Conservation (phyloP, 805 yeast species). For the Metschnikowia aberdeeniae region DNA sequence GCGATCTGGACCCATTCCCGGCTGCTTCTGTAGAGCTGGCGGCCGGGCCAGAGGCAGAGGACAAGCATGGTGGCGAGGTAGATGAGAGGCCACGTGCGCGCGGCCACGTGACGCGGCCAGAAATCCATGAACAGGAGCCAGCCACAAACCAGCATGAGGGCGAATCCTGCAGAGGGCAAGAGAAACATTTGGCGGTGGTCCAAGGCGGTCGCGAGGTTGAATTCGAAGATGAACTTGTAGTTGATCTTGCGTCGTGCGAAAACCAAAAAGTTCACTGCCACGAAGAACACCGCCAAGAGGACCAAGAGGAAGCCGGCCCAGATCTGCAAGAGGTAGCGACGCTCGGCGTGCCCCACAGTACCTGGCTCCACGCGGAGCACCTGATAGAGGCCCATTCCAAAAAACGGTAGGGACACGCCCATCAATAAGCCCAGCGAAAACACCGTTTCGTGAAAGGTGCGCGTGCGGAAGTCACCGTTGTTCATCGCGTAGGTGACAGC, state of each 20-base stretch:
- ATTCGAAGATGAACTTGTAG: conserved; percentile 89
- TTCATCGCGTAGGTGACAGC: conserved; percentile 39
- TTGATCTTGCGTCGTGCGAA: conserved; percentile 79
- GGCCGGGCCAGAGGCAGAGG: conserved; percentile 58
- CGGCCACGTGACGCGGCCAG: conserved; percentile 57
- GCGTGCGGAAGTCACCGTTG: conserved; percentile 24
- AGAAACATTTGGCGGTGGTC: conserved; percentile 64
- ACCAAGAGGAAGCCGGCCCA: conserved; percentile 89
- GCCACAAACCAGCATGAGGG: conserved; percentile 54
- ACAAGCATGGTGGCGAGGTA: conserved; percentile 52
- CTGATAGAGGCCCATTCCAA: conserved; percentile 51
- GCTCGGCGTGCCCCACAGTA: conserved; percentile 46
- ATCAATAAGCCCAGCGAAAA: conserved; percentile 63
- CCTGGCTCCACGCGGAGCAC: conserved; percentile 40
- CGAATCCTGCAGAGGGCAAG: conserved; percentile 57
- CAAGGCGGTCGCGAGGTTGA: conserved; percentile 62
- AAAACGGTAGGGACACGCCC: conserved; percentile 69
- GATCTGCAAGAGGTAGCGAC: conserved; percentile 64
- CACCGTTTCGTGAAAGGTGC: conserved; percentile 39
- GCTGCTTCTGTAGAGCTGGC: conserved; percentile 52
- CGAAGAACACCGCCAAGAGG: conserved; percentile 54
- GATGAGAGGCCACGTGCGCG: conserved; percentile 77
- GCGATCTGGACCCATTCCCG: conserved; percentile 77
- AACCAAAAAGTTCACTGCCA: conserved; percentile 64
- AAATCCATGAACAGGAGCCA: conserved; percentile 76